phyloP scores from a whole-genome alignment of 208 protist species.

The Chromosphaera perkinsii region DNA sequence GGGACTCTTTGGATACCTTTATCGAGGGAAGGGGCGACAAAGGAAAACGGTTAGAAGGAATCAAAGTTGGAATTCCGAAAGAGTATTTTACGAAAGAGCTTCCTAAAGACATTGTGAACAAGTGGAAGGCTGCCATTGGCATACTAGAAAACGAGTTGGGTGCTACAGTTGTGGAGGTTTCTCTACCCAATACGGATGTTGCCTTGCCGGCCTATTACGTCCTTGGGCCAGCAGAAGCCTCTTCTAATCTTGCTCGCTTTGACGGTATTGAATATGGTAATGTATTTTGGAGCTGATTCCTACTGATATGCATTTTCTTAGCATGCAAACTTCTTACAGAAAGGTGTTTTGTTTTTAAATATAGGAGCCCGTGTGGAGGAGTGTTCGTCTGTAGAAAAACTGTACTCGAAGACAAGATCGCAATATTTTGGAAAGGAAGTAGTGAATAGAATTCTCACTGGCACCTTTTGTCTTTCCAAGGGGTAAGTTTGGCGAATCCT shows the following conservation, averaged over 20 bases:
- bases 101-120: background rate
- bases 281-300: background rate
- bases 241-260: conserved; percentile 37
- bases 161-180: conserved; percentile 5
- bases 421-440: conserved; percentile 32
- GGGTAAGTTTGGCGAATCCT: background rate
- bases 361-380: no score
- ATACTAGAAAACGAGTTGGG: background rate
- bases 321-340: no score
- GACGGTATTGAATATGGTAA: conserved; percentile 35
- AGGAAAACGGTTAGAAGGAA: background rate
- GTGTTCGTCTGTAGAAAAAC: background rate
- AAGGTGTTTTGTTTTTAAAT: no score
- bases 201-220: conserved; percentile 41
- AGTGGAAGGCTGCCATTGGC: conserved; percentile 4
- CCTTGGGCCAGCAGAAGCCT: conserved; percentile 32
- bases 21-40: background rate
- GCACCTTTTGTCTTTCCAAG: conserved; percentile 32
- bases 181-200: conserved; percentile 3
- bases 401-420: background rate
- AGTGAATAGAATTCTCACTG: conserved; percentile 23
- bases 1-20: background rate
- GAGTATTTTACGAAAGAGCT: conserved; percentile 18
- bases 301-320: background rate
- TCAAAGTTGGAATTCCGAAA: conserved; percentile 7